A percentile compares a stretch with the other conserved stretches of the same genome.
These are phyloP conservation scores for Chaetomiaceae sp. DNA, from an alignment of 2,329 filamentous ascomycete species.

Conservation along the genomic window DNA sequence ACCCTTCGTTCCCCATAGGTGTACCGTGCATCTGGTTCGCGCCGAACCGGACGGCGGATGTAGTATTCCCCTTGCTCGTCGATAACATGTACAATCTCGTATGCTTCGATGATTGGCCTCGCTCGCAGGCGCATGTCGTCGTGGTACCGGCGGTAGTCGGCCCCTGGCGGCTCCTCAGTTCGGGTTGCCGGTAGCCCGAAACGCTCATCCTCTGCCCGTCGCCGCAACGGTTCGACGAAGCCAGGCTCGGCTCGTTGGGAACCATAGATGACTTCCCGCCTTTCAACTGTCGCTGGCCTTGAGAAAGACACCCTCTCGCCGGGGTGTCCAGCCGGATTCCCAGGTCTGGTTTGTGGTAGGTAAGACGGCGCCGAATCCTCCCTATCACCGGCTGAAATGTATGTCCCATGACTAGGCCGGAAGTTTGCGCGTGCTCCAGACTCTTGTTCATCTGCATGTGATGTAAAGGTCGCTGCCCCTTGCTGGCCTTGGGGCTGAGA, in stretches of 20 bases:
- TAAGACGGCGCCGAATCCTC: not conserved
- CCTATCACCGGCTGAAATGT: not conserved
- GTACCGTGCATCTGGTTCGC: conserved; percentile 19
- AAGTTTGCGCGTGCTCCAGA: not conserved
- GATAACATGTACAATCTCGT: conserved; percentile 43
- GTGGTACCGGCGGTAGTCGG: conserved; percentile 33
- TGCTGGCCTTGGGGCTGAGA: not conserved
- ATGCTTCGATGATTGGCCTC: conserved; percentile 30
- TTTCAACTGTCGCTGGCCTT: conserved; percentile 22
- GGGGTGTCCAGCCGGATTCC: conserved; percentile 1
- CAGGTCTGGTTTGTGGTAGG: not conserved
- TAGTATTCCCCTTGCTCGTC: conserved; percentile 44
- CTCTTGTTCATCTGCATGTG: conserved; percentile 16
- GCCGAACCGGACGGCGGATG: conserved; percentile 36
- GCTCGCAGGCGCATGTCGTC: conserved; percentile 28
- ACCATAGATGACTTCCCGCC: not conserved
- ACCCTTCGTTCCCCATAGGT: conserved; percentile 17
- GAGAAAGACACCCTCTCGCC: conserved; percentile 16
- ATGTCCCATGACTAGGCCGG: not conserved
- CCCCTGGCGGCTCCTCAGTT: conserved; percentile 16
- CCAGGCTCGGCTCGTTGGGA: not conserved
- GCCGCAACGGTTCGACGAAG: conserved; percentile 4
- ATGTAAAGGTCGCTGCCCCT: conserved; percentile 6
- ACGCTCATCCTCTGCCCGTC: conserved; percentile 22
- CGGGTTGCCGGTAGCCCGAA: conserved; percentile 29